phyloP scores from a whole-genome alignment of 2,329 filamentous ascomycete species.

The Colletotrichum sp. region DNA sequence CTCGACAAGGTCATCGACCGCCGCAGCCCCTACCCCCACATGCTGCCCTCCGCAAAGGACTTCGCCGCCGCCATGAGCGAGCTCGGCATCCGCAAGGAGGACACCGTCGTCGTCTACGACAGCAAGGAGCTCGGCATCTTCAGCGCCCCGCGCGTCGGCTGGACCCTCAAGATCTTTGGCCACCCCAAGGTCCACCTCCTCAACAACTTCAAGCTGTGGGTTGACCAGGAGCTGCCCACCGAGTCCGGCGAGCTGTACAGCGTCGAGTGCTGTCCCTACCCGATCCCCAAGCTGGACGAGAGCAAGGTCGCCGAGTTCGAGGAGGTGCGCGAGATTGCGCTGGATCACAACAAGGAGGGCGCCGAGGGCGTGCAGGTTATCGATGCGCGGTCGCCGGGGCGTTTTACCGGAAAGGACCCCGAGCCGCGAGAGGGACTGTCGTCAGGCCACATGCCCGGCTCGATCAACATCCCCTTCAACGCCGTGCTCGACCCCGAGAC shows the following conservation, averaged over 20 bases:
- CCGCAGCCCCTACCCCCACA: slow-evolving; percentile 90
- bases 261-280: slow-evolving; percentile 69
- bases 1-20: slow-evolving; percentile 90
- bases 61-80: slow-evolving; percentile 90
- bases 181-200: slow-evolving; percentile 87
- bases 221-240: slow-evolving; percentile 79
- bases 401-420: slow-evolving; percentile 82
- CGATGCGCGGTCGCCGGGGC: slow-evolving; percentile 80
- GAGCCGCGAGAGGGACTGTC: slow-evolving; percentile 87
- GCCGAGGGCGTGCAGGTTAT: slow-evolving; percentile 85
- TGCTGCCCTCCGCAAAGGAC: slow-evolving; percentile 82
- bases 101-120: slow-evolving; percentile 94
- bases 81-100: slow-evolving; percentile 84
- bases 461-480: slow-evolving; percentile 81
- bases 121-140: slow-evolving; percentile 91
- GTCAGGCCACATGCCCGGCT: slow-evolving; percentile 90
- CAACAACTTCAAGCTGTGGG: slow-evolving; percentile 97
- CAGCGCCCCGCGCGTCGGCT: slow-evolving; percentile 89
- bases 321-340: slow-evolving; percentile 77
- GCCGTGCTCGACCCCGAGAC: slow-evolving; percentile 82
- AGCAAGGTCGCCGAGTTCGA: slow-evolving; percentile 80
- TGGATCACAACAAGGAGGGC: slow-evolving; percentile 81
- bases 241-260: slow-evolving; percentile 79
- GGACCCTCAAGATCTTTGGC: slow-evolving; percentile 91
- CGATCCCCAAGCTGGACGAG: slow-evolving; percentile 64